Percentiles rank a stretch among this genome's conserved stretches.
phyloP scores from a whole-genome alignment of 768 basidiomycete genomes.

The Boletus sensibilis region DNA sequence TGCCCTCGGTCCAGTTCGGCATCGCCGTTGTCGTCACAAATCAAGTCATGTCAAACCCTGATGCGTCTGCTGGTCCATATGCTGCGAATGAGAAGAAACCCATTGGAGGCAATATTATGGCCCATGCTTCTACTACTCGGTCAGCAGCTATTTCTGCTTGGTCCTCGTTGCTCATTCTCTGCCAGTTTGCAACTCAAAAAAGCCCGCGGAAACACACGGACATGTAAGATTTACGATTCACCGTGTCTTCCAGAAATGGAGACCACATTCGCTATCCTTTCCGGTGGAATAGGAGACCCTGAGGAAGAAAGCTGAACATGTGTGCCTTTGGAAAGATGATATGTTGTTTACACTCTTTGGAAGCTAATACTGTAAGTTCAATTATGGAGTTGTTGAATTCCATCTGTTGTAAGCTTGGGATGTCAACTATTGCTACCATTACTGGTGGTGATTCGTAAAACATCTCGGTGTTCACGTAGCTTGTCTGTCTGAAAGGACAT shows the following conservation, averaged over 20 bases:
- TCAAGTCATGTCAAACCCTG: constrained; percentile 99
- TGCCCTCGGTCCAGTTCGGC: constrained; percentile 65
- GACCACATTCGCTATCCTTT: constrained; percentile 90
- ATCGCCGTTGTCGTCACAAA: constrained; percentile 97
- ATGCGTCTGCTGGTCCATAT: constrained; percentile 87
- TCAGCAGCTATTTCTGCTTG: constrained; percentile 30
- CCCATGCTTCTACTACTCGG: constrained; percentile 98
- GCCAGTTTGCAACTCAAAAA: constrained; percentile 86
- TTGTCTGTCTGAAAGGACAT: background rate
- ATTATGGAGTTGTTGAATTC: constrained; percentile 8
- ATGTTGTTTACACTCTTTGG: background rate
- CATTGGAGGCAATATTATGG: constrained; percentile 98
- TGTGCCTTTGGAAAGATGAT: background rate
- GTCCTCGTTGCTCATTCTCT: constrained; percentile 6
- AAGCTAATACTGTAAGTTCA: constrained; percentile 7
- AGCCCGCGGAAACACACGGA: constrained; percentile 84
- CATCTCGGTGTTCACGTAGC: background rate
- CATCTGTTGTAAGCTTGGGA: constrained; percentile 12
- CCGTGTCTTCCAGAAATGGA: constrained; percentile 97
- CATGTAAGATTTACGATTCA: constrained; percentile 97
- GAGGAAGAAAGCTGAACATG: constrained; percentile 69
- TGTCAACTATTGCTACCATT: background rate
- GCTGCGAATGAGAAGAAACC: constrained; percentile 95
- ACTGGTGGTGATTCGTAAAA: background rate
- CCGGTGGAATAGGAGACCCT: constrained; percentile 90